A percentile compares a stretch with the other conserved stretches of the same genome.
Evolutionary conservation across 2,329 filamentous ascomycete species (phyloP).

Genomic region (Tetracladium maxilliforme): DNA sequence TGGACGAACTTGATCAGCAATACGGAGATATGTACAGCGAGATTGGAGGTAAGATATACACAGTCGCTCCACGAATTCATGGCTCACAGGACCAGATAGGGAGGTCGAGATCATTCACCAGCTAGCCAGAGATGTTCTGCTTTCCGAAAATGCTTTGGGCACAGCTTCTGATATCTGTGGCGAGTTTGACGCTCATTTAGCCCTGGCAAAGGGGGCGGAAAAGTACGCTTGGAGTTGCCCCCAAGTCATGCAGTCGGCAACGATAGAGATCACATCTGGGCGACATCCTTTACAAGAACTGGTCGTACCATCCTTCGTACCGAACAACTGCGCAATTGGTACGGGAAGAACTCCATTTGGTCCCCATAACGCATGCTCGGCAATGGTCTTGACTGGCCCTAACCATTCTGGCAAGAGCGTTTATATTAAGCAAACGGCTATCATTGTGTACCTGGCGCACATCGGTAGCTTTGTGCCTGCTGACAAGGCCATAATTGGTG

Average conservation of each 20-base stretch:
- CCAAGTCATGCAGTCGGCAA: constrained; percentile 51
- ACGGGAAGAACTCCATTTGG: neutral
- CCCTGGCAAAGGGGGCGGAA: constrained; percentile 62
- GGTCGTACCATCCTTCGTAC: constrained; percentile 64
- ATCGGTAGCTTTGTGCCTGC: constrained; percentile 88
- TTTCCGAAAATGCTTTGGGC: constrained; percentile 50
- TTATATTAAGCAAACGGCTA: constrained; percentile 82
- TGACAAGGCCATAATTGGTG: constrained; percentile 56
- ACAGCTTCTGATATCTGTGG: constrained; percentile 67
- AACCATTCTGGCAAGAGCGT: constrained; percentile 97
- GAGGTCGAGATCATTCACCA: constrained; percentile 81
- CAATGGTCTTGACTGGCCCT: constrained; percentile 63
- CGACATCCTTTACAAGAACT: constrained; percentile 80
- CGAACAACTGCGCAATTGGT: constrained; percentile 41
- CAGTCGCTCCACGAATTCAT: constrained; percentile 1
- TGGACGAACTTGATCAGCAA: constrained; percentile 65
- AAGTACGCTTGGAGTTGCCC: constrained; percentile 61
- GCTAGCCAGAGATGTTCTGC: constrained; percentile 56
- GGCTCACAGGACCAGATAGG: constrained; percentile 36
- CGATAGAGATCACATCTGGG: constrained; percentile 62
- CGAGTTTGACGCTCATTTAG: constrained; percentile 74
- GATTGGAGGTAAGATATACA: constrained; percentile 54
- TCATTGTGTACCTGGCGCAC: constrained; percentile 87
- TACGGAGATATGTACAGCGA: constrained; percentile 75
- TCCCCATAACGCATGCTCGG: constrained; percentile 5